Percentiles rank a stretch among this genome's conserved stretches.
Evolutionary conservation across 1,284 basidiomycete genomes (phyloP).

Genomic region (Ustilago trichophora): DNA sequence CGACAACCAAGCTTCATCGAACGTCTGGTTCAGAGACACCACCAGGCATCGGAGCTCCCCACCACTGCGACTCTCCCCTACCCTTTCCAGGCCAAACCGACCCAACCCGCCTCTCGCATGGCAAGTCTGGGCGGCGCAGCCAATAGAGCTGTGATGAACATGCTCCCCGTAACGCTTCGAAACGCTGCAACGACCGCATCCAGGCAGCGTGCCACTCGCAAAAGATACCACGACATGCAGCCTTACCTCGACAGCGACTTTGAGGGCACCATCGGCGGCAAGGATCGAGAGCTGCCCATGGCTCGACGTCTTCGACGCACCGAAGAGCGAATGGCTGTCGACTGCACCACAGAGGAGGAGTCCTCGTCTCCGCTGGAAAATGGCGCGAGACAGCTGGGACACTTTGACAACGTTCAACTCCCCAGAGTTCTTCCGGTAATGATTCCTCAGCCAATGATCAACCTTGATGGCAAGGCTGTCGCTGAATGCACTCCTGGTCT

Average conservation of each 20-base stretch:
- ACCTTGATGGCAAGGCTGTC: not conserved
- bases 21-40: constrained; percentile 28
- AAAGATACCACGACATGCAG: constrained; percentile 34
- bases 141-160: constrained; percentile 38
- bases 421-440: constrained; percentile 9
- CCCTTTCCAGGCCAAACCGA: constrained; percentile 19
- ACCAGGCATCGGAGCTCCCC: constrained; percentile 14
- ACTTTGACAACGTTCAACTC: constrained; percentile 1
- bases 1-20: constrained; percentile 48
- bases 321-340: constrained; percentile 36
- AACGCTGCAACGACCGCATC: constrained; percentile 41
- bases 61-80: constrained; percentile 21
- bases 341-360: constrained; percentile 43
- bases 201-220: constrained; percentile 23
- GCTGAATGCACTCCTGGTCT: constrained; percentile 37
- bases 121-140: constrained; percentile 34
- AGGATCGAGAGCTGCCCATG: constrained; percentile 52
- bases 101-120: constrained; percentile 35
- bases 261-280: constrained; percentile 55
- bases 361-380: constrained; percentile 15
- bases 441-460: constrained; percentile 6
- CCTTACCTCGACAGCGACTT: constrained; percentile 52
- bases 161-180: constrained; percentile 36
- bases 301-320: constrained; percentile 41
- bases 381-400: not conserved